Evolutionary conservation across 768 basidiomycete species (phyloP), one percentile per base, ranked within the genome.

Genomic region (Boletus vermiculosoides): DNA sequence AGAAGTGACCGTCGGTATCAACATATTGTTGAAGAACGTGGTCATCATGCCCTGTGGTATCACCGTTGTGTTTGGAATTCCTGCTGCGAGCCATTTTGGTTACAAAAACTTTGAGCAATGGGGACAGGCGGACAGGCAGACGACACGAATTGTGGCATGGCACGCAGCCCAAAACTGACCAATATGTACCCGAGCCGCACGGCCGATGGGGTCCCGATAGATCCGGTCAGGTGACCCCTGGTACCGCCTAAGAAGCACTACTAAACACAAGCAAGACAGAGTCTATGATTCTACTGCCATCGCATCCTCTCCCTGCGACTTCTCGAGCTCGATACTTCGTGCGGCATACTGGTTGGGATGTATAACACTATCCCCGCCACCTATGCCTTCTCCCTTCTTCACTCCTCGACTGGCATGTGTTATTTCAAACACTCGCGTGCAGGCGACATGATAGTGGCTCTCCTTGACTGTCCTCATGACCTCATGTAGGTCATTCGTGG

Each of bases 361-460:
- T 11, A 86, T 90, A 23, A 98, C 90, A 58, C 84, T 90, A 66
- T 97, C 95, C 0, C 91, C 90, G 5, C 74, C 81, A 9, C 92
- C 92, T 44, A 95, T 64, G 0, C 96, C 97, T 15, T 97, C 92
- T 2, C 94, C 94, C 70, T 91, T 95, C 74, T 83, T 87, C 49
- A 96, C 85, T 10, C 88, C 85, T 58, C 71, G 76, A 20, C 71
- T 70, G 23, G 78, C 75, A 71, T 98, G 96, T 25, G 94, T 97
- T 30, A 97, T 80, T 76, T 99, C 97, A 72, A 94, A 99, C 22
- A 98, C 93, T 23, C 95, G 82, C 10, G 97, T 98, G 74, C 97
- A 99, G 8, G 95, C 96, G 45, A 98, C 89, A 70, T 99, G 96
- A 71, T 86, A 96, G 69, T 96, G 94, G 4, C 80, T 77, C 18